phyloP scores from a whole-genome alignment of 1,284 basidiomycete genomes.

The Dichomitus squalens region DNA sequence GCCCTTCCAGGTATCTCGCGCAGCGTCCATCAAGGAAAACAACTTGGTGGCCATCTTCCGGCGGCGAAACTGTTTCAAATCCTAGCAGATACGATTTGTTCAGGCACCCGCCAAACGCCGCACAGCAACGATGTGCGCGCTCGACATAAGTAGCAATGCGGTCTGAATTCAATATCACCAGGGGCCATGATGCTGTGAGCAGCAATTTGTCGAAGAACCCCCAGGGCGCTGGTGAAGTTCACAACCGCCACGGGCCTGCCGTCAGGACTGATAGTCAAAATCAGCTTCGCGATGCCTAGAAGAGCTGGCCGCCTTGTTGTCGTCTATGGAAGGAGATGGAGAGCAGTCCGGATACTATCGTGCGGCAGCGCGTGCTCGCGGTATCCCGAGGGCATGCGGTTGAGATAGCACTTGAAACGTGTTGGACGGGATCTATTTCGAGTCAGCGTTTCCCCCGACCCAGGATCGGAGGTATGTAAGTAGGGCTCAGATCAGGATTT shows the following conservation, averaged over 20 bases:
- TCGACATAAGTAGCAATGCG: neutral
- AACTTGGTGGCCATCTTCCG: neutral
- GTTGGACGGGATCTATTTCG: neutral
- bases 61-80: neutral
- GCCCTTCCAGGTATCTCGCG: too few relatives aligned
- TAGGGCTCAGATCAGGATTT: too few relatives aligned
- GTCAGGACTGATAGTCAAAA: too few relatives aligned
- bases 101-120: too few relatives aligned
- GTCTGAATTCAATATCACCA: slow-evolving; percentile 1
- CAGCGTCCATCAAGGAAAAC: too few relatives aligned
- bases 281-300: neutral
- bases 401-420: neutral
- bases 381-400: neutral
- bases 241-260: neutral
- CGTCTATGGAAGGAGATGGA: neutral
- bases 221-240: neutral
- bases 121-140: slow-evolving; percentile 3
- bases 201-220: neutral
- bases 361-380: too few relatives aligned
- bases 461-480: neutral
- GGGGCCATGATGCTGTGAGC: too few relatives aligned
- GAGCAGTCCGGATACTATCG: neutral
- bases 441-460: neutral
- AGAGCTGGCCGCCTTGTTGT: neutral
- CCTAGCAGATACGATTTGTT: too few relatives aligned